Conservation (phyloP, 2,329 filamentous ascomycete species). For the Conoideocrella luteorostrata region DNA sequence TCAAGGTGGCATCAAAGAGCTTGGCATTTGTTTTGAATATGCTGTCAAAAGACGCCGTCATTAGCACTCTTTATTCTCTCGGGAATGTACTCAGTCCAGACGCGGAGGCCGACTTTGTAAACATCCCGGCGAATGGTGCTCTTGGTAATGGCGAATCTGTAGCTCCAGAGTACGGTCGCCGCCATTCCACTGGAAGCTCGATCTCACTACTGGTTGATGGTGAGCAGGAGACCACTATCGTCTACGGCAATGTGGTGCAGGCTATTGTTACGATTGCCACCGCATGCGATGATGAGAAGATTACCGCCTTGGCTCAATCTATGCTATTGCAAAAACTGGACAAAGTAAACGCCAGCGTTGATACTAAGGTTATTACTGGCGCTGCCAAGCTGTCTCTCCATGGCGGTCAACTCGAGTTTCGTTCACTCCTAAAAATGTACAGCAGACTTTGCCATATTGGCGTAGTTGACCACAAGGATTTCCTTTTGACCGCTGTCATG, state of each 20-base stretch:
- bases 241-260: constrained; percentile 87
- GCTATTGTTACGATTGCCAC: constrained; percentile 87
- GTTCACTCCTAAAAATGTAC: constrained; percentile 78
- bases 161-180: constrained; percentile 43
- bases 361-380: constrained; percentile 79
- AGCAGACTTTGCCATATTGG: constrained; percentile 68
- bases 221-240: constrained; percentile 70
- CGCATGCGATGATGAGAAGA: constrained; percentile 79
- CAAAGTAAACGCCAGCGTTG: constrained; percentile 72
- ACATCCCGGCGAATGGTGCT: constrained; percentile 42
- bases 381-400: constrained; percentile 70
- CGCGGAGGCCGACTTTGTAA: constrained; percentile 46
- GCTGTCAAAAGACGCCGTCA: constrained; percentile 86
- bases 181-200: constrained; percentile 63
- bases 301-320: constrained; percentile 84
- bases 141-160: constrained; percentile 30
- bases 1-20: constrained; percentile 74
- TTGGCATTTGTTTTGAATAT: constrained; percentile 74
- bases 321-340: constrained; percentile 96
- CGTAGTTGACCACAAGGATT: constrained; percentile 59
- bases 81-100: constrained; percentile 86
- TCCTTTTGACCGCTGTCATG: constrained; percentile 65
- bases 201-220: constrained; percentile 70
- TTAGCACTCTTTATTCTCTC: constrained; percentile 92
- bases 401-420: constrained; percentile 76